Conservation (phyloP, 352 stramenopile genomes). For the Pythium angustatum region DNA sequence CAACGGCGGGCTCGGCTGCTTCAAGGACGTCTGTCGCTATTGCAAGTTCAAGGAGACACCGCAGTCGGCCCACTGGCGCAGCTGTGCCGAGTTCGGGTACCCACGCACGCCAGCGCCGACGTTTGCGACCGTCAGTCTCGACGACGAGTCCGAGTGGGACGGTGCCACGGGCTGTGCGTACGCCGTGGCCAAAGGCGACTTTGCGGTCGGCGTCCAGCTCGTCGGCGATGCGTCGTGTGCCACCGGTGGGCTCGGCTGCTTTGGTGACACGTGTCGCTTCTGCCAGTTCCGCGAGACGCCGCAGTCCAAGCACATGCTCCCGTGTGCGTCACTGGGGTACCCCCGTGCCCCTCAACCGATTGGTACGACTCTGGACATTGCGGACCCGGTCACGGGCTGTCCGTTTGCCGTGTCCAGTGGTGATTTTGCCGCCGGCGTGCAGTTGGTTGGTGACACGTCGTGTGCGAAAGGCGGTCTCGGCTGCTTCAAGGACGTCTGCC, state of each 20-base stretch:
- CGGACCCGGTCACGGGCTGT: constrained; percentile 8
- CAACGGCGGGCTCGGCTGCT: constrained; percentile 24
- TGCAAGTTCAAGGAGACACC: constrained; percentile 20
- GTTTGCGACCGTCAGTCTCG: constrained; percentile 1
- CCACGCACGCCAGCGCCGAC: neutral
- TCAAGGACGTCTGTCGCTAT: constrained; percentile 27
- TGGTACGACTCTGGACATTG: neutral
- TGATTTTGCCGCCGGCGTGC: constrained; percentile 1
- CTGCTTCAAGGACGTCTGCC: constrained; percentile 14
- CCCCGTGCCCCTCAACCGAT: neutral
- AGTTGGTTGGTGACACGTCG: constrained; percentile 4
- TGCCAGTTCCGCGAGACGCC: constrained; percentile 9
- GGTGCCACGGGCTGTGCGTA: constrained; percentile 1
- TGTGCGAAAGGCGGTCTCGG: constrained; percentile 5
- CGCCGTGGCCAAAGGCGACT: constrained; percentile 4
- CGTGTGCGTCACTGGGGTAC: neutral
- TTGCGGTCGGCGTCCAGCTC: constrained; percentile 11
- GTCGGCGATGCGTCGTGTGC: constrained; percentile 4
- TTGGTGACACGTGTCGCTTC: constrained; percentile 6
- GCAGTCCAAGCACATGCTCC: constrained; percentile 4
- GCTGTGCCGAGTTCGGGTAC: constrained; percentile 1
- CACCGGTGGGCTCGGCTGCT: constrained; percentile 8
- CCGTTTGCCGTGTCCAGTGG: constrained; percentile 11
- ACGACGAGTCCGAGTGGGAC: constrained; percentile 13
- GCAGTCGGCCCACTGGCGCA: constrained; percentile 8